phyloP scores from a whole-genome alignment of 441 rosid species.

The Adansonia rubrostipa region DNA sequence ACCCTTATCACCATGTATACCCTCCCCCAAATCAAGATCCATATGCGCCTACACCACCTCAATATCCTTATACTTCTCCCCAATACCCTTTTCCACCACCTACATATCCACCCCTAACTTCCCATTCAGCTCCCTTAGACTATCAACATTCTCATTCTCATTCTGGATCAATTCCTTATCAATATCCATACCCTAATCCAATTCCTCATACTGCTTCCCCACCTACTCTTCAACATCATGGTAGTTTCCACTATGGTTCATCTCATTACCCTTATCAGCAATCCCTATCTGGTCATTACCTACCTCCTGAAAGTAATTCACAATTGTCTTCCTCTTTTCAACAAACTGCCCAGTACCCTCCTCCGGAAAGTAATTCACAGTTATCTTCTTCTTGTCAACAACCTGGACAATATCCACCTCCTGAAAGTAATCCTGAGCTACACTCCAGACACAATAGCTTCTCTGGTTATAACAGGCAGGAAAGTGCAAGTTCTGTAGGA shows the following conservation, averaged over 20 bases:
- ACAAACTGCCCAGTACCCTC: constrained; percentile 38
- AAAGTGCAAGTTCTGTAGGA: constrained; percentile 38
- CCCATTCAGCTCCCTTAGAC: constrained; percentile 46
- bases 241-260: constrained; percentile 52
- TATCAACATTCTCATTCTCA: constrained; percentile 29
- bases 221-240: constrained; percentile 43
- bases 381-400: constrained; percentile 45
- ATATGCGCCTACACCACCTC: constrained; percentile 40
- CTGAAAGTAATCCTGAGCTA: constrained; percentile 41
- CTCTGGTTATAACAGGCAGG: constrained; percentile 52
- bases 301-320: constrained; percentile 41
- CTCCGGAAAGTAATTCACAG: constrained; percentile 39
- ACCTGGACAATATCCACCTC: constrained; percentile 36
- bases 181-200: constrained; percentile 40
- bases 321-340: constrained; percentile 45
- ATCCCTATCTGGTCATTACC: constrained; percentile 31
- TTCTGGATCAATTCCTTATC: constrained; percentile 37
- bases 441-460: constrained; percentile 43
- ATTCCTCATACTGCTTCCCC: constrained; percentile 41
- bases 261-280: constrained; percentile 49
- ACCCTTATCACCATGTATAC: constrained; percentile 47
- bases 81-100: constrained; percentile 51
- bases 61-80: constrained; percentile 39
- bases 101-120: constrained; percentile 34
- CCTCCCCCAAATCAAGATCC: constrained; percentile 57